A percentile compares a stretch with the other conserved stretches of the same genome.
phyloP scores from a whole-genome alignment of 805 yeast species.

The Yamadazyma akitaensis region DNA sequence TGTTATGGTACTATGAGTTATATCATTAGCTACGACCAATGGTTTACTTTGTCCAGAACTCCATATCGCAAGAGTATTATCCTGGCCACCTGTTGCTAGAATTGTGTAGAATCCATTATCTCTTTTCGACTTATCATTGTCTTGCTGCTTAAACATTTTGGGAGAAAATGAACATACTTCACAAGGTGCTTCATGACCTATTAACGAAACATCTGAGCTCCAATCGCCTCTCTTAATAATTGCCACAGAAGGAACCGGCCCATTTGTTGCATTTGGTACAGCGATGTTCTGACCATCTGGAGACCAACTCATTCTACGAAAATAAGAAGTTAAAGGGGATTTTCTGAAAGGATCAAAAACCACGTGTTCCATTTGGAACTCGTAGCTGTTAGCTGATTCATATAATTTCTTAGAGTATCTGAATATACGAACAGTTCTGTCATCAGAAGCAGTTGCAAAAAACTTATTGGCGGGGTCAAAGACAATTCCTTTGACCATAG shows the following conservation, averaged over 20 bases:
- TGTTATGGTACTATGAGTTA: slow-evolving; percentile 74
- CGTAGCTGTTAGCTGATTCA: slow-evolving; percentile 54
- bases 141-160: slow-evolving; percentile 41
- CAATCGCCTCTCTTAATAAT: slow-evolving; percentile 75
- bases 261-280: slow-evolving; percentile 81
- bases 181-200: slow-evolving; percentile 84
- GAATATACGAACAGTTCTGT: slow-evolving; percentile 83
- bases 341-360: slow-evolving; percentile 81
- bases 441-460: slow-evolving; percentile 96
- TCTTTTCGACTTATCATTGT: slow-evolving; percentile 10
- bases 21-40: slow-evolving; percentile 71
- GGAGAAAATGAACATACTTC: slow-evolving; percentile 80
- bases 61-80: slow-evolving; percentile 85
- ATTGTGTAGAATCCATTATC: slow-evolving; percentile 54
- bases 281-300: slow-evolving; percentile 89
- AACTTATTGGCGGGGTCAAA: slow-evolving; percentile 98
- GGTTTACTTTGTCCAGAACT: slow-evolving; percentile 75
- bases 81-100: slow-evolving; percentile 96
- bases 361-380: slow-evolving; percentile 82
- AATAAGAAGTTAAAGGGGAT: slow-evolving; percentile 90
- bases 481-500: slow-evolving; percentile 93
- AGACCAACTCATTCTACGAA: slow-evolving; percentile 82
- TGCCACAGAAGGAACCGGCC: slow-evolving; percentile 73
- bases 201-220: slow-evolving; percentile 70
- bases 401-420: slow-evolving; percentile 67